Evolutionary conservation across 306 rosid species (phyloP), one percentile per base, ranked within the genome.

Genomic region (Quercus alba): DNA sequence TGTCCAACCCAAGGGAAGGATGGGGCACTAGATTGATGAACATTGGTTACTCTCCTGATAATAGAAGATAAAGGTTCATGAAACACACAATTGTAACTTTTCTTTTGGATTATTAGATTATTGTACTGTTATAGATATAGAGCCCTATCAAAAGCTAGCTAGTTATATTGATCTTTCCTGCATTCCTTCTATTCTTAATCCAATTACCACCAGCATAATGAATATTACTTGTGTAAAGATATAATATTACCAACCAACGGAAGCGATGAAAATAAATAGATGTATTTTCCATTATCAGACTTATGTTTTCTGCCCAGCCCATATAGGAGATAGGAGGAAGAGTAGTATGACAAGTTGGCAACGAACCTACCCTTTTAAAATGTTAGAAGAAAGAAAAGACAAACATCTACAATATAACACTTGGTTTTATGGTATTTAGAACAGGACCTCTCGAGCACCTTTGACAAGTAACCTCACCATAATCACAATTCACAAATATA

Each of bases 381-480:
- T 63, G 81, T 76, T 66, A 73, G 81, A 78, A 33, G 31, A 67
- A 66, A 2, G 62, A 70, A 68, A 81, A 74, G 73, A 78, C 19
- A 80, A 62, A 33, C 56, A 81, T 33, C n/a, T 9, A 83, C 7
- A 83, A 38, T 44, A 85, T 52, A 73, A 77, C 59, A 70, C 75
- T 72, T 69, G 46, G 55, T 78, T 63, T 77, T 82, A 83, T 69
- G 58, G 83, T 67, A 8, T 75, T 64, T 68, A 61, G 75, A 46
- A 81, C 68, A 64, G 72, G 75, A 90, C 91, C 94, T 86, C 90
- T 87, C 86, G 86, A 88, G 89, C 82, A 82, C 84, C 87, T 72
- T 87, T 77, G 81, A 84, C 66, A 80, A 84, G 73, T 55, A 63
- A 66, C 74, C 72, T 61, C 71, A 75, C 64, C 41, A 31, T 84